These are phyloP conservation scores for Noccaea bulbosa DNA, from an alignment of 345 rosid genomes.

Conservation along the genomic window DNA sequence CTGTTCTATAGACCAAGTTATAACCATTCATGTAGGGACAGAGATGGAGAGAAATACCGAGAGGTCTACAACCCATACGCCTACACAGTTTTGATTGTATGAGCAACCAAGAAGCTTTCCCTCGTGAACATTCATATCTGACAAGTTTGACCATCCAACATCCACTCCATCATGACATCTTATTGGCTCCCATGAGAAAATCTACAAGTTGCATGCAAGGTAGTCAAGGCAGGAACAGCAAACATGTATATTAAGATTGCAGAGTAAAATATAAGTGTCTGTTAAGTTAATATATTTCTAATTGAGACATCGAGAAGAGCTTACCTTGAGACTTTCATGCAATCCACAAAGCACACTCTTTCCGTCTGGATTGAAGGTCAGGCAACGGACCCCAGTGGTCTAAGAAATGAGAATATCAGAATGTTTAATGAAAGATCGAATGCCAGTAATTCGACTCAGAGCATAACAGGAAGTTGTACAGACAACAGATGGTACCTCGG, in stretches of 20 bases:
- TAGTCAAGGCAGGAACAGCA: conserved; percentile 23
- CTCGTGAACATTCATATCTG: conserved; percentile 92
- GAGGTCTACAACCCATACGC: conserved; percentile 99
- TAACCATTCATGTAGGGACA: conserved; percentile 10
- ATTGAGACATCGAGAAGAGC: conserved; percentile 19
- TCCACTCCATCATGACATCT: conserved; percentile 88
- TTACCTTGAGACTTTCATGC: conserved; percentile 92
- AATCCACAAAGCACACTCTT: conserved; percentile 94
- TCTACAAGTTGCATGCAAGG: conserved; percentile 51
- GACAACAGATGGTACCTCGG: conserved; percentile 68
- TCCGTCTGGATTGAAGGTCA: conserved; percentile 94
- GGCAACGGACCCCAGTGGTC: conserved; percentile 92
- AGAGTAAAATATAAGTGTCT: neutral
- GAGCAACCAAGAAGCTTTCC: conserved; percentile 99
- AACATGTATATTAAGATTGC: conserved; percentile 23
- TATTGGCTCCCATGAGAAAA: conserved; percentile 98
- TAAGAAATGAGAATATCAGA: conserved; percentile 38
- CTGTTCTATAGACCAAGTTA: conserved; percentile 31
- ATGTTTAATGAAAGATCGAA: conserved; percentile 14
- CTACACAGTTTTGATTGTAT: conserved; percentile 96
- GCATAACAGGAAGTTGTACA: conserved; percentile 10
- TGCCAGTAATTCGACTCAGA: conserved; percentile 1
- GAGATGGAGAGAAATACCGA: conserved; percentile 62
- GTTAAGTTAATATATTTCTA: conserved; percentile 13
- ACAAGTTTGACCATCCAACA: conserved; percentile 98